Conservation (phyloP, 495 filamentous ascomycete species). For the Xylaria cubensis region DNA sequence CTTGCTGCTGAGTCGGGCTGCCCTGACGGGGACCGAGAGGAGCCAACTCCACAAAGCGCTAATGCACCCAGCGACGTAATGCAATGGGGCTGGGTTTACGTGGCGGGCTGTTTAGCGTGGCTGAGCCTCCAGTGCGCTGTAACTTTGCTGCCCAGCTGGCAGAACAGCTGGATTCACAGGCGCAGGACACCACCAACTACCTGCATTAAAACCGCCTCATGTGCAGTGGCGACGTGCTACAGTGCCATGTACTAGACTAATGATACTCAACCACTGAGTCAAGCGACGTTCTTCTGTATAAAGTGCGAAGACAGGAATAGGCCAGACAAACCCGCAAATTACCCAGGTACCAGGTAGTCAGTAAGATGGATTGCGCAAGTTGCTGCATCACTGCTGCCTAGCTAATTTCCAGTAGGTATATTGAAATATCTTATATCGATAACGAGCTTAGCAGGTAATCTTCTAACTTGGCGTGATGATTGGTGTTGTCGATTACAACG, state of each 20-base stretch:
- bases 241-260: too few species aligned
- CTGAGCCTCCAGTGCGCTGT: constrained; percentile 20
- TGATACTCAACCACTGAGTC: background rate
- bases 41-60: constrained; percentile 33
- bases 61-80: constrained; percentile 43
- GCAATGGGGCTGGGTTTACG: constrained; percentile 38
- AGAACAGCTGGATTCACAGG: constrained; percentile 5
- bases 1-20: constrained; percentile 17
- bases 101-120: constrained; percentile 27
- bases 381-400: background rate
- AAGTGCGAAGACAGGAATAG: background rate
- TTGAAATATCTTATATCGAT: background rate
- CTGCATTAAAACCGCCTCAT: constrained; percentile 3
- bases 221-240: constrained; percentile 16
- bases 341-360: too few species aligned
- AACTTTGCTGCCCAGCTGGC: constrained; percentile 21
- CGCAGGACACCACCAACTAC: constrained; percentile 3
- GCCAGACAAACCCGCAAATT: background rate
- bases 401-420: background rate
- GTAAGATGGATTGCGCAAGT: background rate
- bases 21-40: constrained; percentile 14
- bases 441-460: background rate
- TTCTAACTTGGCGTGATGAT: background rate
- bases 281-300: background rate
- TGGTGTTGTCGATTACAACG: background rate